Evolutionary conservation across 129 eudicot species (phyloP), one percentile per base, ranked within the genome.

Genomic region (Lactuca saligna): DNA sequence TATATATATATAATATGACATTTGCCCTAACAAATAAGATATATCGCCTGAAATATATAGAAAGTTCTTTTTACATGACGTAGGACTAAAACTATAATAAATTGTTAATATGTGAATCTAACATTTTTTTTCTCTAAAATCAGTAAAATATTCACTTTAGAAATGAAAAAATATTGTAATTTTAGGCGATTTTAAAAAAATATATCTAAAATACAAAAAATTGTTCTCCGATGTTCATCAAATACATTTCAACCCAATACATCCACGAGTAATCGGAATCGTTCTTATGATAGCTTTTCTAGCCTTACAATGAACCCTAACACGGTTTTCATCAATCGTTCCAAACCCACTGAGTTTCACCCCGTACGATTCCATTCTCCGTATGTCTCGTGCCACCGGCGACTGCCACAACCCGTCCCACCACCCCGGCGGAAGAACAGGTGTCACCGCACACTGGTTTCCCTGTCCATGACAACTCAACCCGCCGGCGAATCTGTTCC

Each of bases 381-480:
- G 88, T 39, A 86, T 73, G 69, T 86, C 93, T 46, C 86, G 84
- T 46, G 82, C 63, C 17, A 86, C 69, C 6, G 93, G 88, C 31
- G 93, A 86, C 71, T 86, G 93, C 86, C 80, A 83, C 38, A 60
- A 33, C 44, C 86, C 88, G 53, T 86, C 92, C 92, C 88, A 86
- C 92, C 92, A 81, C 9, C 79, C 88, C 7, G 93, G 93, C 17
- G 93, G 93, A 63, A 86, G 84, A 61, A 86, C 81, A 6, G 86
- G 88, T 17, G 92, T 86, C 54, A 75, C 46, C 8, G 92, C 88
- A 73, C 93, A 86, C 67, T 86, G 93, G 16, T 79, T 79, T 0
- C 61, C 74, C 65, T 86, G 93, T 15, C 77, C 44, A 51, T 68
- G 88, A 49, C 93, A 86, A 61, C 88, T 86, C 77, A 83, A 69